A percentile compares a stretch with the other conserved stretches of the same genome.
These are phyloP conservation scores for Physcomitrium patens DNA, from an alignment of 225 moss, liverwort and hornwort genomes.

Conservation along the genomic window DNA sequence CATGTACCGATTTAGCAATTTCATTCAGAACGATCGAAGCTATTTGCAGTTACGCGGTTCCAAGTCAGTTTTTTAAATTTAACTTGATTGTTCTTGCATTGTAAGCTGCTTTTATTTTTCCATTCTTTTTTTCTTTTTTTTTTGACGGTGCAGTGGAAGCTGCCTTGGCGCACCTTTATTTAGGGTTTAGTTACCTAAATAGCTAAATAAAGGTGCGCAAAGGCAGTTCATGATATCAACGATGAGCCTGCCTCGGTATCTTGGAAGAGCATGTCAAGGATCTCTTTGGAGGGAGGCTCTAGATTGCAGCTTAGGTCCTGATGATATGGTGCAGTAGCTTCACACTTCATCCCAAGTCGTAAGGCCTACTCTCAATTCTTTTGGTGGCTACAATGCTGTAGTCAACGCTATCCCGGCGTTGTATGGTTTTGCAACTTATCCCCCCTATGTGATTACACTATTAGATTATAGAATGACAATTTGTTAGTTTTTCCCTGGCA, in stretches of 20 bases:
- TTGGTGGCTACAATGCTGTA: slow-evolving; percentile 15
- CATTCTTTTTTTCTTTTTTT: slow-evolving; percentile 9
- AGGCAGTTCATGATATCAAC: slow-evolving; percentile 59
- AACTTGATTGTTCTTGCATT: neutral
- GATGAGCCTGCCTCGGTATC: slow-evolving; percentile 45
- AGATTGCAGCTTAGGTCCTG: slow-evolving; percentile 32
- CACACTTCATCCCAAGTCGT: neutral
- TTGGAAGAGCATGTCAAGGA: slow-evolving; percentile 67
- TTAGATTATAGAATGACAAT: too few relatives aligned
- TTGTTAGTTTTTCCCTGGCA: neutral
- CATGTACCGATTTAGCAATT: slow-evolving; percentile 40
- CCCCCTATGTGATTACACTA: too few relatives aligned
- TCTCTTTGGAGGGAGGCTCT: slow-evolving; percentile 53
- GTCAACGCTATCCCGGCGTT: slow-evolving; percentile 6
- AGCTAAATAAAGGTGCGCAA: too few relatives aligned
- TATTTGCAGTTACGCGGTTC: neutral
- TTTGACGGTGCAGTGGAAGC: slow-evolving; percentile 50
- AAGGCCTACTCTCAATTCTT: neutral
- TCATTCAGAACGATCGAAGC: slow-evolving; percentile 4
- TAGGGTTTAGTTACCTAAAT: too few relatives aligned
- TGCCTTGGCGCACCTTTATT: slow-evolving; percentile 60
- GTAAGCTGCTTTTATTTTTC: too few relatives aligned
- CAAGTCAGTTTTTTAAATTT: neutral
- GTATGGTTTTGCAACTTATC: slow-evolving; percentile 8
- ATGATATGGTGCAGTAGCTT: slow-evolving; percentile 33